phyloP scores from a whole-genome alignment of 2,329 filamentous ascomycete species.

The Emmonsiellopsis sp. region DNA sequence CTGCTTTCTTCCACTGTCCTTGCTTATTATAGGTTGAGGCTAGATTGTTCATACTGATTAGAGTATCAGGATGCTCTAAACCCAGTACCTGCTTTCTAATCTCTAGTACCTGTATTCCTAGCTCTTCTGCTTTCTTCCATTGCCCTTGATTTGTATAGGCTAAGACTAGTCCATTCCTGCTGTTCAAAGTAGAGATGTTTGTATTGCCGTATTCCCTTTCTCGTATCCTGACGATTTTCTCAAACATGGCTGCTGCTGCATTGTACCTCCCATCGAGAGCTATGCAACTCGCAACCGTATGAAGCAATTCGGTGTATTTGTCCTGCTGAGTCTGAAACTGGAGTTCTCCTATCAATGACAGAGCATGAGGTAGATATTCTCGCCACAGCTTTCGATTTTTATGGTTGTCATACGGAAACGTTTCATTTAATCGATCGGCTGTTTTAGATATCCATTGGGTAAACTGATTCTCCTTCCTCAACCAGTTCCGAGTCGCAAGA shows the following conservation, averaged over 20 bases:
- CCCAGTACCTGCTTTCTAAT: slow-evolving; percentile 10
- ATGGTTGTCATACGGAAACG: slow-evolving; percentile 14
- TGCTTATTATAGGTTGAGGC: slow-evolving; percentile 16
- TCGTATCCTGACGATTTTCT: background rate
- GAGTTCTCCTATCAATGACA: background rate
- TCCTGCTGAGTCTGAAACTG: background rate
- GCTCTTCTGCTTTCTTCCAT: slow-evolving; percentile 14
- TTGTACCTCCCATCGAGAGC: slow-evolving; percentile 7
- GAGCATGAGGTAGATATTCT: slow-evolving; percentile 22
- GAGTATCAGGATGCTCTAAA: background rate
- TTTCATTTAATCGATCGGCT: slow-evolving; percentile 13
- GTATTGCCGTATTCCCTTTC: slow-evolving; percentile 2
- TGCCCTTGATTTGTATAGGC: slow-evolving; percentile 4
- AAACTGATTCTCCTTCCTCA: slow-evolving; percentile 14
- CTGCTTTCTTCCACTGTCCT: slow-evolving; percentile 8
- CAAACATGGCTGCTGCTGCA: slow-evolving; percentile 1
- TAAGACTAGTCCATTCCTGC: slow-evolving; percentile 7
- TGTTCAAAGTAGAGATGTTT: slow-evolving; percentile 7
- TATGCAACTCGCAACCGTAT: slow-evolving; percentile 4
- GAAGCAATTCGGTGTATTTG: slow-evolving; percentile 5
- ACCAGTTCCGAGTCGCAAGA: slow-evolving; percentile 24
- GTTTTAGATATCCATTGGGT: slow-evolving; percentile 10
- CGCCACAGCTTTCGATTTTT: slow-evolving; percentile 16
- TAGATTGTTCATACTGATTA: background rate
- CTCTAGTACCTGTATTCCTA: slow-evolving; percentile 12